Percentiles rank a stretch among this genome's conserved stretches.
Conservation (phyloP, 768 basidiomycete genomes). For the Boletus pseudopeckii region DNA sequence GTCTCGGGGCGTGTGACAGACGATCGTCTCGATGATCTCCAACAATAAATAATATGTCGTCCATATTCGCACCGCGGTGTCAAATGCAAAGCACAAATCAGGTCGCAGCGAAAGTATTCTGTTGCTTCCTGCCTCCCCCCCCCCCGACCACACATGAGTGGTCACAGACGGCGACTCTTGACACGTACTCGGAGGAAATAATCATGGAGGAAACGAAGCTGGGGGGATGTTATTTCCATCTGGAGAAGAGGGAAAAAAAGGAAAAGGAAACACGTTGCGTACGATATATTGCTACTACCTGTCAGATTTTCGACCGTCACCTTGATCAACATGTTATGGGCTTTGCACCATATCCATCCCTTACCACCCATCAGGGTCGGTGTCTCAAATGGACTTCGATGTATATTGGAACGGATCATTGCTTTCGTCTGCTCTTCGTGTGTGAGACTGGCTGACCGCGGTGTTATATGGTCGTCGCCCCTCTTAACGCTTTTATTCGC, state of each 20-base stretch:
- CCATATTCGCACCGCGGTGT: conserved; percentile 1
- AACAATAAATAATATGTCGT: conserved; percentile 5
- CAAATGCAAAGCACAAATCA: conserved; percentile 11
- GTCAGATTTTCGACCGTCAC: conserved; percentile 16
- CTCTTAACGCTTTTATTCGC: background rate
- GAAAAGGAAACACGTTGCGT: conserved; percentile 14
- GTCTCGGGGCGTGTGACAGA: background rate
- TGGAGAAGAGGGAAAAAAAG: background rate
- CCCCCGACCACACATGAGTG: background rate
- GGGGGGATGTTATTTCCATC: background rate
- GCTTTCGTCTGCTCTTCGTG: background rate
- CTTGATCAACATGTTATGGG: conserved; percentile 9
- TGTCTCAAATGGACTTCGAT: conserved; percentile 1
- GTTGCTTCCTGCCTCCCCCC: background rate
- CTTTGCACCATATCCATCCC: conserved; percentile 5
- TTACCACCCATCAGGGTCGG: conserved; percentile 1
- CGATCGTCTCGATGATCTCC: conserved; percentile 8
- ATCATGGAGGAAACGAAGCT: background rate
- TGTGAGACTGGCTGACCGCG: background rate
- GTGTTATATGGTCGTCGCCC: background rate
- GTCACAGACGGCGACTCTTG: conserved; percentile 11
- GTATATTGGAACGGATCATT: background rate
- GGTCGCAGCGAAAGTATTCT: background rate
- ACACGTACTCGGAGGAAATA: conserved; percentile 15
- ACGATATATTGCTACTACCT: conserved; percentile 13